Evolutionary conservation across 345 rosid genomes (phyloP), one percentile per base, ranked within the genome.

Genomic region (Eucalyptus dawsonii): DNA sequence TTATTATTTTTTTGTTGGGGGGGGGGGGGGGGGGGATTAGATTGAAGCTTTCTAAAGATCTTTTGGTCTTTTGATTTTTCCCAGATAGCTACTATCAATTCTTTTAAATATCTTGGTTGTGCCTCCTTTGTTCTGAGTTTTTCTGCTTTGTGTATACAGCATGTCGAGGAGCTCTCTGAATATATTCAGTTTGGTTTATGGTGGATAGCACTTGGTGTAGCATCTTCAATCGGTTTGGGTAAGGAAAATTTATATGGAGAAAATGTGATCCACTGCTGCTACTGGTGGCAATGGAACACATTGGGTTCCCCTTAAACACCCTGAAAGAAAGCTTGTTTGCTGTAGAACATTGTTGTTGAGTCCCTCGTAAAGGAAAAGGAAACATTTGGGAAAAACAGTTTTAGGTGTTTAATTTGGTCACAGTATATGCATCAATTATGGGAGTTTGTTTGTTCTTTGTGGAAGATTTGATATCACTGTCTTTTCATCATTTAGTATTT

Each of bases 161-260:
- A 97, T 91, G 90, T 98, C 40, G 96, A 96, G 87, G 98, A 98
- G 93, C 91, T 97, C 49, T 92, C 94, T 80, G 92, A 91, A 88
- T 98, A 97, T 92, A 86, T 92, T 5, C 93, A 89, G 86, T 97
- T 92, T 94, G 95, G 96, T 87, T 92, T 97, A 89, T 98, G 99
- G 99, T 98, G 99, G 99, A 88, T 94, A 86, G 94, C 97, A 62
- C 99, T 98, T 90, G 99, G 99, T 60, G 98, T 98, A 85, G 99
- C 99, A 88, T 98, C 99, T 89, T 98, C 99, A 50, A 97, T 98
- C 90, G 99, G 99, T 91, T 99, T 98, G 86, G 99, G 99, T 98
- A 92, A 96, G 98, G 87, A 86, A 86, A 86, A 24, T 86, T 37
- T 76, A 76, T 2, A 2, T 21, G 8, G 47, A 76, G 45, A 40